These are phyloP conservation scores for Pythium rhizo-oryzae DNA, from an alignment of 352 stramenopile species.

Conservation along the genomic window DNA sequence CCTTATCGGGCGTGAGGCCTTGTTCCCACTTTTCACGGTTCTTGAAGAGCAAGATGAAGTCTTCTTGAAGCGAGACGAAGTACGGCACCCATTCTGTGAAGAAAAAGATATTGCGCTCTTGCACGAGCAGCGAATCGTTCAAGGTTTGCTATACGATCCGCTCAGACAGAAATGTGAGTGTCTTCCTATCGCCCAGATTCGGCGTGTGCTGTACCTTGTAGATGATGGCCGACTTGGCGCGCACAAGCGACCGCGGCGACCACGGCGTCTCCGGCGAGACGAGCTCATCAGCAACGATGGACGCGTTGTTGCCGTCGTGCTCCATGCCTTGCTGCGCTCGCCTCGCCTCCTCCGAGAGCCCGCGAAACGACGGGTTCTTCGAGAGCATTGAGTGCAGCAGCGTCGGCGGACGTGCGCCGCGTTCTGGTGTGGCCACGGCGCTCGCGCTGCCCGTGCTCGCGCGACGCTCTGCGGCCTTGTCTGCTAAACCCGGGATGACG, in stretches of 20 bases:
- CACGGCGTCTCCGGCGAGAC: conserved; percentile 58
- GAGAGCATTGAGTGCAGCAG: conserved; percentile 19
- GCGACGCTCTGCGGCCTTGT: conserved; percentile 5
- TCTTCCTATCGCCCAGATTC: too few species aligned
- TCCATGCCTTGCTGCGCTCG: conserved; percentile 31
- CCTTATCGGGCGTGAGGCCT: conserved; percentile 79
- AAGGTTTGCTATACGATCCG: conserved; percentile 65
- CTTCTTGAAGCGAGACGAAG: conserved; percentile 85
- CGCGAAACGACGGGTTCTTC: conserved; percentile 11
- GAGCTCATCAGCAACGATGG: conserved; percentile 66
- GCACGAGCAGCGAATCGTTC: conserved; percentile 80
- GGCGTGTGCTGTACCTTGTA: conserved; percentile 79
- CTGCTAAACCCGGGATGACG: conserved; percentile 9
- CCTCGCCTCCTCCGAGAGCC: conserved; percentile 10
- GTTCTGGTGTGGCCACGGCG: neutral
- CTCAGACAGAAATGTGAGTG: too few species aligned
- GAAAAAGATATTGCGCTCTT: conserved; percentile 87
- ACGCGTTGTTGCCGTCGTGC: conserved; percentile 84
- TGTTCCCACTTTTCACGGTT: conserved; percentile 86
- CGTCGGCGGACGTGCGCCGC: conserved; percentile 7
- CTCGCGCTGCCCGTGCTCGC: conserved; percentile 5
- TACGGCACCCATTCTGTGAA: conserved; percentile 78
- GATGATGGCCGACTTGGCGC: conserved; percentile 84
- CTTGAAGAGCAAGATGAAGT: conserved; percentile 77
- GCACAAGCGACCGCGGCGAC: conserved; percentile 84